These are phyloP conservation scores for Annulohypoxylon moriforme DNA, from an alignment of 495 filamentous ascomycete species.

Conservation along the genomic window DNA sequence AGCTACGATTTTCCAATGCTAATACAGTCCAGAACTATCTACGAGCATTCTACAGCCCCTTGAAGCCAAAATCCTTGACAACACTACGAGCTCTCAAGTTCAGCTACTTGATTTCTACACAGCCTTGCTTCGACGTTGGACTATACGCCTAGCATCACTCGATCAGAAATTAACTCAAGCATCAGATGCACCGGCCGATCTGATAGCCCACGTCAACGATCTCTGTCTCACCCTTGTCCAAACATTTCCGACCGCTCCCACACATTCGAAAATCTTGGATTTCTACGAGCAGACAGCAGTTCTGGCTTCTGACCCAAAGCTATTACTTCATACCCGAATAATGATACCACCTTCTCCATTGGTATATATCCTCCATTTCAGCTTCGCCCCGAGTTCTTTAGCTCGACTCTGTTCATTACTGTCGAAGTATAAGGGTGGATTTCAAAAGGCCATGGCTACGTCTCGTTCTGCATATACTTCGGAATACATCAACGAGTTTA, in stretches of 20 bases:
- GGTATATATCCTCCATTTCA: slow-evolving; percentile 77
- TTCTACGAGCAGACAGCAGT: slow-evolving; percentile 73
- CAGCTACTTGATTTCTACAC: slow-evolving; percentile 77
- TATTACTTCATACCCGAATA: slow-evolving; percentile 67
- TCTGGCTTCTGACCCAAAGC: slow-evolving; percentile 65
- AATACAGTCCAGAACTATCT: slow-evolving; percentile 61
- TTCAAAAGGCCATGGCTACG: slow-evolving; percentile 70
- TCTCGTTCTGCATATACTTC: slow-evolving; percentile 57
- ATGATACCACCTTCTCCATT: slow-evolving; percentile 73
- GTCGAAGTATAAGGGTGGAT: slow-evolving; percentile 77
- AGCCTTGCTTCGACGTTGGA: slow-evolving; percentile 76
- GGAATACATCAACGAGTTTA: slow-evolving; percentile 75
- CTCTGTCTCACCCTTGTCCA: slow-evolving; percentile 71
- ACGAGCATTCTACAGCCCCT: slow-evolving; percentile 63
- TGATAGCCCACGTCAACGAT: slow-evolving; percentile 69
- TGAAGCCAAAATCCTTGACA: slow-evolving; percentile 68
- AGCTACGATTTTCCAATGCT: not conserved
- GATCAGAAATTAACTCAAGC: slow-evolving; percentile 42
- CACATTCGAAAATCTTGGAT: slow-evolving; percentile 67
- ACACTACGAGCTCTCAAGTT: slow-evolving; percentile 60
- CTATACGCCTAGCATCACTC: slow-evolving; percentile 54
- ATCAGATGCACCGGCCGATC: slow-evolving; percentile 53
- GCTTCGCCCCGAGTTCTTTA: slow-evolving; percentile 68
- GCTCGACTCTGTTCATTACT: slow-evolving; percentile 76
- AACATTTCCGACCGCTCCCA: slow-evolving; percentile 53